Conservation (phyloP, 352 stramenopile species). For the Hyaloperonospora brassicae region DNA sequence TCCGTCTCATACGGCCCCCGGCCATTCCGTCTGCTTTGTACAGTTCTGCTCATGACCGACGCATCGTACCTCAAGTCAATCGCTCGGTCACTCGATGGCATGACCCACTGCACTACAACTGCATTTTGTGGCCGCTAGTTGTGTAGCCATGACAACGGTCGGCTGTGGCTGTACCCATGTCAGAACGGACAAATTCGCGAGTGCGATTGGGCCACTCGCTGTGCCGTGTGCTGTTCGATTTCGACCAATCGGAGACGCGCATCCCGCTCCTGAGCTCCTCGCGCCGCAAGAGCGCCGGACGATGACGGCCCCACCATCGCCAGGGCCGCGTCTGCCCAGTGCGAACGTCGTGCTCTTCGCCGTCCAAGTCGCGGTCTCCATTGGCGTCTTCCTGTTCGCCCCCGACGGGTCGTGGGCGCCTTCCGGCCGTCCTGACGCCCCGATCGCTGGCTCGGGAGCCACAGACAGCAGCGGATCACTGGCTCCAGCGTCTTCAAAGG, state of each 20-base stretch:
- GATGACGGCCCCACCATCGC: constrained; percentile 18
- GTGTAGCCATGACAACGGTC: too few species aligned
- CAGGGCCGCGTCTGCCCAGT: constrained; percentile 18
- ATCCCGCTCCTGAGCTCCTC: constrained; percentile 4
- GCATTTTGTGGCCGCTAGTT: too few species aligned
- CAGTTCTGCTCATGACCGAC: too few species aligned
- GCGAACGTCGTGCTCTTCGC: constrained; percentile 31
- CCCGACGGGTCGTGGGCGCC: constrained; percentile 28
- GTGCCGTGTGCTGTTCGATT: constrained; percentile 7
- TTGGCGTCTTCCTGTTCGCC: constrained; percentile 24
- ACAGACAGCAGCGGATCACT: constrained; percentile 22
- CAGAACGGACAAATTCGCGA: constrained; percentile 22
- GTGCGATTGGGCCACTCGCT: constrained; percentile 15
- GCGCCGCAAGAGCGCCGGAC: neutral
- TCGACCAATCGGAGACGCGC: constrained; percentile 18
- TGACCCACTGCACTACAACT: too few species aligned
- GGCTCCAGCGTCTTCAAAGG: constrained; percentile 5
- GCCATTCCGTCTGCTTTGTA: too few species aligned
- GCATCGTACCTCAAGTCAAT: too few species aligned
- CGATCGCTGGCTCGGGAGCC: constrained; percentile 9
- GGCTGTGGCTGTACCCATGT: constrained; percentile 20
- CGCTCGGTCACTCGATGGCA: too few species aligned
- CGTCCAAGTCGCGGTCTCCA: constrained; percentile 20
- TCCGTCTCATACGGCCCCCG: too few species aligned
- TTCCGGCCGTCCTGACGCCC: neutral